These are phyloP conservation scores for Boletus tylopilopsis DNA, from an alignment of 768 basidiomycete species.

Conservation along the genomic window DNA sequence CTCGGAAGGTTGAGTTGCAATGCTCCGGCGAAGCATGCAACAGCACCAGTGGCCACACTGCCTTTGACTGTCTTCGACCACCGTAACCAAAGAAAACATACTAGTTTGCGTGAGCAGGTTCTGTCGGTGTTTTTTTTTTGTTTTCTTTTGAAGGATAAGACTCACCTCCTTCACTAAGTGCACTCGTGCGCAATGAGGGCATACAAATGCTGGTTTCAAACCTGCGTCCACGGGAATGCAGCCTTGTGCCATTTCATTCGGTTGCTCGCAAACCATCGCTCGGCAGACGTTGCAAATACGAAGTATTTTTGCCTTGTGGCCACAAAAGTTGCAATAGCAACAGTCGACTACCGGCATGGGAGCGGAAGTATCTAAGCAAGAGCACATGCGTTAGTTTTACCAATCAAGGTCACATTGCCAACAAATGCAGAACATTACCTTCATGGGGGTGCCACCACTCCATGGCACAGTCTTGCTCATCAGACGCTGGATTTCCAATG, in stretches of 20 bases:
- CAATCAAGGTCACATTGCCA: too few species aligned
- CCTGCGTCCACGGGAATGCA: not conserved
- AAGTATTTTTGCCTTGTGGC: not conserved
- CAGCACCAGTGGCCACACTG: not conserved
- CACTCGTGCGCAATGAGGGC: not conserved
- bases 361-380: too few species aligned
- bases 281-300: not conserved
- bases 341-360: too few species aligned
- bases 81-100: not conserved
- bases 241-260: not conserved
- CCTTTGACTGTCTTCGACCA: not conserved
- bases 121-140: too few species aligned
- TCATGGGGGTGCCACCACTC: too few species aligned
- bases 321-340: not conserved
- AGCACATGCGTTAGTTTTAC: too few species aligned
- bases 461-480: too few species aligned
- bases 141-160: too few species aligned
- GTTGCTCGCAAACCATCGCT: not conserved
- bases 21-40: not conserved
- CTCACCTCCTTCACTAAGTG: not conserved
- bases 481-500: too few species aligned
- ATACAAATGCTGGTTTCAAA: not conserved
- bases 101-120: too few species aligned
- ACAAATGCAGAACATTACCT: too few species aligned
- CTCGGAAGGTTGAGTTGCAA: not conserved